Evolutionary conservation across 805 yeast genomes (phyloP), one percentile per base, ranked within the genome.

Genomic region (Kluyveromyces wickerhamii): DNA sequence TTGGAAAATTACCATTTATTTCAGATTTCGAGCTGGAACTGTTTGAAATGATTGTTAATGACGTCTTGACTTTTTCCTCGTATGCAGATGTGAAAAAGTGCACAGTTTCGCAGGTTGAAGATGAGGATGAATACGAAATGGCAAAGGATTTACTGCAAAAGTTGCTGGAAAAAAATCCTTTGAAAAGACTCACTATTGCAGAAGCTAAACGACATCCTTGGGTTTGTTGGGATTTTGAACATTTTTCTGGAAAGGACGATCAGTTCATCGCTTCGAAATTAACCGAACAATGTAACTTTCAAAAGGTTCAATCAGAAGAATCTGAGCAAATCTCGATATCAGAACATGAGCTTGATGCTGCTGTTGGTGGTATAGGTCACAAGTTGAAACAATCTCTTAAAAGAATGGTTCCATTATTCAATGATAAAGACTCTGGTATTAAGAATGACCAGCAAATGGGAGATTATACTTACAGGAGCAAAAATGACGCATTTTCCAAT

Each of bases 1-100:
- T 84, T 61, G 98, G 98, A 8, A 68, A 71, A 42, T 72, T 92
- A 28, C 98, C 98, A 2, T 92, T 89, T 55, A 75, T 79, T 51
- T 77, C 84, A 21, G 95, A 87, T 50, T 89, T 72, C 60, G 94
- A 81, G 39, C 38, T 59, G 29, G 48, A 53, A 35, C 65, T 92
- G 34, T 88, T 89, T 57, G 79, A 80, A 38, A 86, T 77, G 9
- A 92, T 92, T 44, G 83, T 77, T 27, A 72, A 74, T 35, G 69
- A 76, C 23, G 66, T 66, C 2, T 55, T 84, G 19, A 60, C 59
- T 33, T 74, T 80, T 42, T 95, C 95, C 0, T 49, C 39, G 50
- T 60, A 41, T 33, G 42, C 40, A 17, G 43, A 42, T 15, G 36
- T 59, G 49, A 43, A 32, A 37, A 39, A 43, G 9, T 48, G 49